Conservation (phyloP, 208 protist species). For the Phytomonas francai region DNA sequence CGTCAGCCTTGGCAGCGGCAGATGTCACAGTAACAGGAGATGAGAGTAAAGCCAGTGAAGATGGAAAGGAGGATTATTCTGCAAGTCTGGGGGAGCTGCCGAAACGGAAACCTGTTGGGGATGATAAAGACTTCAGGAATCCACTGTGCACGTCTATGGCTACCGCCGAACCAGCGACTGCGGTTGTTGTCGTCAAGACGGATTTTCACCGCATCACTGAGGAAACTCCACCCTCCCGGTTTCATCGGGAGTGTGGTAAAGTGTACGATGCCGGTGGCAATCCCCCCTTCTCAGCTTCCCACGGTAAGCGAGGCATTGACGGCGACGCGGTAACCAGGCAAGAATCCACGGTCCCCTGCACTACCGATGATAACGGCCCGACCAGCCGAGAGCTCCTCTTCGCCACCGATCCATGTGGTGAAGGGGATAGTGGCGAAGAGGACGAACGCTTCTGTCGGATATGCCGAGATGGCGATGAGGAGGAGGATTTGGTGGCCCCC, state of each 20-base stretch:
- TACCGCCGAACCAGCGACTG: neutral
- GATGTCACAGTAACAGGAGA: neutral
- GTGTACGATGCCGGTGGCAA: neutral
- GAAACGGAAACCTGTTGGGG: neutral
- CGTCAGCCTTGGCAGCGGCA: neutral
- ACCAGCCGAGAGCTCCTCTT: neutral
- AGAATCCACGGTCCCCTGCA: neutral
- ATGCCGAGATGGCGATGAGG: slow-evolving; percentile 44
- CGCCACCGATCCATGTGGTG: neutral
- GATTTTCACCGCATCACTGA: neutral
- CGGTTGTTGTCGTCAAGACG: neutral
- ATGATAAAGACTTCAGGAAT: neutral
- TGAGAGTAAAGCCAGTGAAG: neutral
- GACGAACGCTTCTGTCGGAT: slow-evolving; percentile 73
- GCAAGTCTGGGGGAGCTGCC: neutral
- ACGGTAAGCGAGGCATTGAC: neutral
- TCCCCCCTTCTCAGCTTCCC: neutral
- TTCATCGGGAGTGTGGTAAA: neutral
- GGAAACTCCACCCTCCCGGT: neutral
- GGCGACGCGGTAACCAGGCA: neutral
- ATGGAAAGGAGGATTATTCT: neutral
- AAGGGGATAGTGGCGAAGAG: slow-evolving; percentile 19
- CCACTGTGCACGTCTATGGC: neutral
- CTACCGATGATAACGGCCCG: neutral
- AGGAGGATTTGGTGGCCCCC: slow-evolving; percentile 57